Conservation (phyloP, 495 filamentous ascomycete genomes). For the Aspergillus steynii region DNA sequence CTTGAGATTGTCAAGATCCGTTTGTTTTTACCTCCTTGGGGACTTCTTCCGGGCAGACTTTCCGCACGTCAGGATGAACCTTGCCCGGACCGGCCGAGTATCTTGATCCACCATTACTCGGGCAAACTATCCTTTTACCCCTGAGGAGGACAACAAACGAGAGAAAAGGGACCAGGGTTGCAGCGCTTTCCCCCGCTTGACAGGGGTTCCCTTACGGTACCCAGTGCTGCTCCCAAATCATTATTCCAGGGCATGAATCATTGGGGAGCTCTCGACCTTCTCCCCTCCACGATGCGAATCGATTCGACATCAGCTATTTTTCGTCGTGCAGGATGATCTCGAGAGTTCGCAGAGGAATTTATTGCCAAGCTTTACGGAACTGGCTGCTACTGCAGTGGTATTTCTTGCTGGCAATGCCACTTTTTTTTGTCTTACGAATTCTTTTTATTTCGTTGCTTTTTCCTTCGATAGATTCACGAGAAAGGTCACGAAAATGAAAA, state of each 20-base stretch:
- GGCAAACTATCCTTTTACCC: background rate
- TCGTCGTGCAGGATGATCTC: constrained; percentile 24
- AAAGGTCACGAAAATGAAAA: constrained; percentile 44
- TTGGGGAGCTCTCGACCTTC: constrained; percentile 17
- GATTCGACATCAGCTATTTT: constrained; percentile 14
- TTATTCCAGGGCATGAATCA: constrained; percentile 27
- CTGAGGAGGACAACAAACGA: background rate
- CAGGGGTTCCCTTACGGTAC: constrained; percentile 11
- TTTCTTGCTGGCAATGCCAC: background rate
- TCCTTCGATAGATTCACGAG: constrained; percentile 45
- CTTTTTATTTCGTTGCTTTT: constrained; percentile 41
- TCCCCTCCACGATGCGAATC: constrained; percentile 12
- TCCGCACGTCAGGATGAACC: background rate
- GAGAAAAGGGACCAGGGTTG: constrained; percentile 18
- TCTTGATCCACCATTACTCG: background rate
- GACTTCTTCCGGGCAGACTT: background rate
- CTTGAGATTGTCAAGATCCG: background rate
- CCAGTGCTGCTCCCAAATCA: constrained; percentile 18
- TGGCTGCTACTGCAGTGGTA: constrained; percentile 27
- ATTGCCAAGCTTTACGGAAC: constrained; percentile 35
- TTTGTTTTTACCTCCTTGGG: constrained; percentile 4
- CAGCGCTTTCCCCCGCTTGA: constrained; percentile 15
- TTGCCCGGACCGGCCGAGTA: background rate
- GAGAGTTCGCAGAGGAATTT: constrained; percentile 33
- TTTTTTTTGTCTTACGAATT: constrained; percentile 30